Base-by-base conservation (phyloP, 1,139 yeast species). In the Blastobotrys apis region DNA sequence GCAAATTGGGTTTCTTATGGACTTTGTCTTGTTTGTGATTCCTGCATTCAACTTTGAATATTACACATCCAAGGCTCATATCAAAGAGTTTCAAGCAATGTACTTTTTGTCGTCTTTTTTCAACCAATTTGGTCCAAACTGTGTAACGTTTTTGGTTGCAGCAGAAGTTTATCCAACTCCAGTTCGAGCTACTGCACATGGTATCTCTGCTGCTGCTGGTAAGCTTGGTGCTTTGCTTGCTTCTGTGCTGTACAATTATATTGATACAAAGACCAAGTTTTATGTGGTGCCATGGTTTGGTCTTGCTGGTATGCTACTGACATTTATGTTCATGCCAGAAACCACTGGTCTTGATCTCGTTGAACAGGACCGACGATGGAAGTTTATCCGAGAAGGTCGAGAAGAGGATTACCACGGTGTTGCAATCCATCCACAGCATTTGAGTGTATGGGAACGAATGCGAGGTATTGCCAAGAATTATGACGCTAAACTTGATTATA, bases 81-180 rank as follows among this genome's bases (percentile, higher is more conserved):
- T 64, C 43, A 65, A 67, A 47, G 82, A 78, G 45, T 75, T 77
- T 67, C 79, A 79, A 62, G 81, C 77, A 42, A 72, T 80, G 62
- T 80, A 78, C 70, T 78, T 78, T 58, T 64, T 80, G 57, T 71
- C 77, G 38, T 81, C 79, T 60, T 79, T 80, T 67, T 80, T 80
- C 77, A 76, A 79, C 66, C 81, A 80, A 68, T 80, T 77, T 53
- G 85, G 85, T 50, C 97, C 98, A 64, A 92, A 92, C 75, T 79
- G 92, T 50, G 94, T 97, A 43, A 92, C 98, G 48, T 92, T 92
- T 69, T 78, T 92, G 60, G 80, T 87, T 58, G 97, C 98, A 41
- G 98, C 97, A 67, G 98, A 92, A 74, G 77, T 82, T 61, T 92
- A 76, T 85, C 98, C 98, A 64, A 92, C 98, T 42, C 80, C 95